Conservation (phyloP, 148 eudicot species). For the Rhododendron griersonianum region DNA sequence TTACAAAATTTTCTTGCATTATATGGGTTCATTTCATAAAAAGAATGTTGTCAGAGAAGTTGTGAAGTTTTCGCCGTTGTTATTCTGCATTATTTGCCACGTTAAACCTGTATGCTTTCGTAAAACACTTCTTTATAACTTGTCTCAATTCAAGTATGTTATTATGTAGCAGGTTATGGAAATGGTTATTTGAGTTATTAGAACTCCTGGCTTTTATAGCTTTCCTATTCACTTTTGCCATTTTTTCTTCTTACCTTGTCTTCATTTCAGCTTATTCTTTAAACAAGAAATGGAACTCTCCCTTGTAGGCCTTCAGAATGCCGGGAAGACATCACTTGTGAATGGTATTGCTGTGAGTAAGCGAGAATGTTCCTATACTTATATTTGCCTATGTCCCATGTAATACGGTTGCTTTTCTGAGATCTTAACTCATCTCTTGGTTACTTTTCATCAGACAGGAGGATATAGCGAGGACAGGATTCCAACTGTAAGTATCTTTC, state of each 20-base stretch:
- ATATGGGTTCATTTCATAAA: background rate
- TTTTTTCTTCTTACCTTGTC: conserved; percentile 10
- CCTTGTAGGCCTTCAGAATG: conserved; percentile 91
- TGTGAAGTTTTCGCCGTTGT: background rate
- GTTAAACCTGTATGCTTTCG: background rate
- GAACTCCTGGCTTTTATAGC: background rate
- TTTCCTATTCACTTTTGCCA: background rate
- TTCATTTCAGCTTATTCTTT: conserved; percentile 60
- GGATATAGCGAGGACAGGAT: conserved; percentile 92
- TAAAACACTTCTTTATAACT: background rate
- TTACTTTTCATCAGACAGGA: conserved; percentile 58
- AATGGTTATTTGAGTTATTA: background rate
- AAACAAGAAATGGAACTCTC: conserved; percentile 99
- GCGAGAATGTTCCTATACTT: background rate
- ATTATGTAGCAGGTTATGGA: background rate
- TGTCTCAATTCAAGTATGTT: background rate
- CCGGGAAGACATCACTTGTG: conserved; percentile 90
- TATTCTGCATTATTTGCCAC: background rate
- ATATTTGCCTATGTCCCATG: background rate
- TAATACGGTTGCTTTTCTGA: background rate
- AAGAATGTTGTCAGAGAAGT: background rate
- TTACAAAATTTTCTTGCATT: background rate
- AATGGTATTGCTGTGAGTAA: conserved; percentile 74
- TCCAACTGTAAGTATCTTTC: conserved; percentile 72
- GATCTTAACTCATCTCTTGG: background rate